Percentiles rank a stretch among this genome's conserved stretches.
Conservation (phyloP, 202 grass and related monocot genomes). For the Dendrocalamus latiflorus region DNA sequence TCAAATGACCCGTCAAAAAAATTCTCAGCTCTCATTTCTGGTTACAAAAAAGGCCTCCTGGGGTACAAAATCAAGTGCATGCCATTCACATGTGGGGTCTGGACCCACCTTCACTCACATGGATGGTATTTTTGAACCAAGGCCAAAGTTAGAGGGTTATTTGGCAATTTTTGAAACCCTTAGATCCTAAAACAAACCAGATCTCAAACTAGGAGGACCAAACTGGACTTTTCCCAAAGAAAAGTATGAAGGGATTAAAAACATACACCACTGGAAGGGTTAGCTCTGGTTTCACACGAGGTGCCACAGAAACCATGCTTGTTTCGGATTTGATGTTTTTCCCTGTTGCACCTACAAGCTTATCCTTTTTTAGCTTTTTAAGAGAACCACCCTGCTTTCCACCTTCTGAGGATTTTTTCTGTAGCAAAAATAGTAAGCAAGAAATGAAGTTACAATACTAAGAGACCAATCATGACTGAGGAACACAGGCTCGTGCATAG, state of each 20-base stretch:
- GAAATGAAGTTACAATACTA: not conserved
- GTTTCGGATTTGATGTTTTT: conserved; percentile 67
- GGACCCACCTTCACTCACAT: not conserved
- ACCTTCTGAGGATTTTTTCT: conserved; percentile 70
- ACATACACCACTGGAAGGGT: conserved; percentile 70
- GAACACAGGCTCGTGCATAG: conserved; percentile 17
- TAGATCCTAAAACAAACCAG: not conserved
- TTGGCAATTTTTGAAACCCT: not conserved
- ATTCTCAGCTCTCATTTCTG: not conserved
- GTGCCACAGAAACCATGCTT: conserved; percentile 57
- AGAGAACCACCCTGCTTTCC: conserved; percentile 62
- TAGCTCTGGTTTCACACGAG: conserved; percentile 79
- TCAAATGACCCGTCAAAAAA: not conserved
- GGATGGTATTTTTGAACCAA: not conserved
- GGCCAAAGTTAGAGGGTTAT: not conserved
- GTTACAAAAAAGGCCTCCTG: not conserved
- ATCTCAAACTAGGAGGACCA: not conserved
- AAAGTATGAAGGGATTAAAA: conserved; percentile 24
- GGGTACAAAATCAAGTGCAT: not conserved
- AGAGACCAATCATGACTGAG: conserved; percentile 6
- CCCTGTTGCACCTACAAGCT: conserved; percentile 57
- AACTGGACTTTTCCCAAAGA: conserved; percentile 5
- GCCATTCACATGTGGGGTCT: not conserved
- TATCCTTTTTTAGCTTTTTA: conserved; percentile 94
- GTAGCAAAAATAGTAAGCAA: conserved; percentile 23